phyloP scores from a whole-genome alignment of 495 filamentous ascomycete species.

The Lasiosphaeris hirsuta region DNA sequence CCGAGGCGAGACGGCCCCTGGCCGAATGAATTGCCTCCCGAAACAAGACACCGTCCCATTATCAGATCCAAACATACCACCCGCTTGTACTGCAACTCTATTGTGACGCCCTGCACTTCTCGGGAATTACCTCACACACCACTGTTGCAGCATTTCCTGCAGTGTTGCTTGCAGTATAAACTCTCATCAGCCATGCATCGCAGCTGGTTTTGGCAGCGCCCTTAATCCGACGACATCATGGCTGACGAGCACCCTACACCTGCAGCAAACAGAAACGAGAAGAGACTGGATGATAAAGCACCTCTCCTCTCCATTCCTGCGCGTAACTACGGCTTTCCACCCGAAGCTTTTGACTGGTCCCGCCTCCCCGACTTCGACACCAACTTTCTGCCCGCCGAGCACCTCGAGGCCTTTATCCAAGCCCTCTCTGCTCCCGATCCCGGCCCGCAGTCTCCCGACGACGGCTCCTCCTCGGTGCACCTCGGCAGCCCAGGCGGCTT shows the following conservation, averaged over 20 bases:
- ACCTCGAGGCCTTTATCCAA: slow-evolving; percentile 56
- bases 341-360: slow-evolving; percentile 44
- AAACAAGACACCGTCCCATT: not conserved
- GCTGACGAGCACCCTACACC: slow-evolving; percentile 14
- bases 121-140: not conserved
- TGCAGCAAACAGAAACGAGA: not conserved
- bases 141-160: too few species aligned
- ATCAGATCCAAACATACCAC: not conserved
- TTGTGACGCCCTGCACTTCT: not conserved
- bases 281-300: not conserved
- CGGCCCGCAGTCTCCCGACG: slow-evolving; percentile 25
- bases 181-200: slow-evolving; percentile 4
- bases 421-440: slow-evolving; percentile 55
- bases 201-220: not conserved
- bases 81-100: not conserved
- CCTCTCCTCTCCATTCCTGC: slow-evolving; percentile 23
- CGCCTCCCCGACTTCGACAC: slow-evolving; percentile 60
- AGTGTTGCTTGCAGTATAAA: not conserved
- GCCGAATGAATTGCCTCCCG: slow-evolving; percentile 10
- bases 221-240: slow-evolving; percentile 22
- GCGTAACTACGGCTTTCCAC: slow-evolving; percentile 44
- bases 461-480: slow-evolving; percentile 34
- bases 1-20: not conserved
- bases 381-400: slow-evolving; percentile 59
- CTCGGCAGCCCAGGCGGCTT: slow-evolving; percentile 22